Evolutionary conservation across 192 early-diverging fungal species (phyloP), one percentile per base, ranked within the genome.

Genomic region (Dissophora ornata): DNA sequence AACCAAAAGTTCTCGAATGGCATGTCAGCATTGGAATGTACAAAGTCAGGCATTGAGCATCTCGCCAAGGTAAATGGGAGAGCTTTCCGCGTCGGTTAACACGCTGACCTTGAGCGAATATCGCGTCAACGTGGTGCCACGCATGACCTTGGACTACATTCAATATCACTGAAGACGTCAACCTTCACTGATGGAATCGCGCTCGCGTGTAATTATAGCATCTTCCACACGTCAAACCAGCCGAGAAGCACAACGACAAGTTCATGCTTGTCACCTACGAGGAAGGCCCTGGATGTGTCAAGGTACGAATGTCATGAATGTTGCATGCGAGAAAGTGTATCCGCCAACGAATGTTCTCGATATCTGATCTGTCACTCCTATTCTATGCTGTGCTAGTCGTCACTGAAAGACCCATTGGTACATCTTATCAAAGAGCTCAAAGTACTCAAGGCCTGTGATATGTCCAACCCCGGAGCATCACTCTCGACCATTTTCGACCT

Each of bases 261-360:
- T 95, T 90, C 63, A 87, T 93, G 84, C 83, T 95, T 15, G 88
- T 90, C 22, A 89, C 90, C 1, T 95, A 95, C 65, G 84, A 70
- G 30, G 86, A 85, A 3, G 57, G 81, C 2, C 38, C 77, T 1
- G 59, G 34, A 11, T 82, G 82, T 47, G 53, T 89, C 52, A 89
- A 87, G 81, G 88, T 89, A 83, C 13, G 42, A 50, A 1, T 44
- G 11, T 10, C 11, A 50, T 21, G n/a, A 32, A 11, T 42, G 24
- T 9, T 13, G 30, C 25, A 29, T 28, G 28, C 2, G n/a, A 21
- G 41, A 49, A 26, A 40, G 8, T 3, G 3, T 22, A n/a, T 29
- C 7, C 10, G 26, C 22, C n/a, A n/a, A n/a, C n/a, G n/a, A n/a
- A 45, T 2, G 36, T 8, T 25, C 41, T 22, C 13, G 12, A 28